These are phyloP conservation scores for Syncephalastrum sp. DNA, from an alignment of 371 early-diverging fungal species.

Conservation along the genomic window DNA sequence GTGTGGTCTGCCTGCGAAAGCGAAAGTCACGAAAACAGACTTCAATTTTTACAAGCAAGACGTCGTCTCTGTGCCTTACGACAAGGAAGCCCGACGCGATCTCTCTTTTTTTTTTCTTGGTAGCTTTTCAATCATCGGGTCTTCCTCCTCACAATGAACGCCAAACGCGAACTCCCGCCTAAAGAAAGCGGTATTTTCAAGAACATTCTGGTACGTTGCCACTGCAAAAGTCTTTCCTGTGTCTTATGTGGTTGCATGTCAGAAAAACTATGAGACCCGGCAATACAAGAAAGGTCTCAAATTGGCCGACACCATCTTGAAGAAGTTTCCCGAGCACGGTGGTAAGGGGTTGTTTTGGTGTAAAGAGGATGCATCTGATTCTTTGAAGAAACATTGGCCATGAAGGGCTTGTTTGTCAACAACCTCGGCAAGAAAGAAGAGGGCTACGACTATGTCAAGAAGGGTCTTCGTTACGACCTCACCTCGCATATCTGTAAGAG, in stretches of 20 bases:
- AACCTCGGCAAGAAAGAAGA: constrained; percentile 91
- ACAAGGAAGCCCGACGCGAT: too few species aligned
- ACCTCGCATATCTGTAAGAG: constrained; percentile 83
- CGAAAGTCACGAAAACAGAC: too few species aligned
- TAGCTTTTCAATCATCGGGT: background rate
- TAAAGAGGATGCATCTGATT: background rate
- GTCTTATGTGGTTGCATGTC: constrained; percentile 7
- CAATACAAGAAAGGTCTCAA: constrained; percentile 96
- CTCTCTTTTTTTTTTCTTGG: too few species aligned
- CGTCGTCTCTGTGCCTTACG: too few species aligned
- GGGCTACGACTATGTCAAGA: constrained; percentile 85
- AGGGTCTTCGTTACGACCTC: constrained; percentile 79
- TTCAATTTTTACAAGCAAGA: too few species aligned
- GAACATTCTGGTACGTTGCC: constrained; percentile 66
- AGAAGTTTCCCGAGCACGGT: constrained; percentile 93
- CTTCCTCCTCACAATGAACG: constrained; percentile 17
- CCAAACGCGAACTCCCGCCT: constrained; percentile 67
- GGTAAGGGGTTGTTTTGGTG: constrained; percentile 46
- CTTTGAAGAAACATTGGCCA: constrained; percentile 82
- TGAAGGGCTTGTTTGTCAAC: constrained; percentile 92
- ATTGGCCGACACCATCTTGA: constrained; percentile 86
- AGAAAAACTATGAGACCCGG: constrained; percentile 93
- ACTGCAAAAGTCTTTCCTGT: constrained; percentile 5
- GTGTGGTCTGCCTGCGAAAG: too few species aligned
- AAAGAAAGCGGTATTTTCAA: constrained; percentile 81